A percentile compares a stretch with the other conserved stretches of the same genome.
These are phyloP conservation scores for Sarcodon aspratus DNA, from an alignment of 768 basidiomycete species.

Conservation along the genomic window DNA sequence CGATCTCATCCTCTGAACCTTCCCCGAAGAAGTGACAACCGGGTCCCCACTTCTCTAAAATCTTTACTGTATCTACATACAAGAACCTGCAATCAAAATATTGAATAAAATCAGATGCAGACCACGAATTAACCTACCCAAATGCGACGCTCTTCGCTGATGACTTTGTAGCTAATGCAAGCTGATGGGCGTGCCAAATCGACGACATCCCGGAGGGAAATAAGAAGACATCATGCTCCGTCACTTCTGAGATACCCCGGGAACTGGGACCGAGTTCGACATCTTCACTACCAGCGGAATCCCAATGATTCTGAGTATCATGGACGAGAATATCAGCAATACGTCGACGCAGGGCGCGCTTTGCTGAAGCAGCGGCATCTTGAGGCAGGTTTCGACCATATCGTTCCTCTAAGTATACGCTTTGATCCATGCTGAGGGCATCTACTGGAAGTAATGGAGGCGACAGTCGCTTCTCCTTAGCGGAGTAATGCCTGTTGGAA, in stretches of 20 bases:
- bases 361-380: constrained; percentile 64
- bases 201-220: constrained; percentile 88
- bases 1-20: constrained; percentile 68
- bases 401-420: constrained; percentile 81
- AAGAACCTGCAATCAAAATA: constrained; percentile 53
- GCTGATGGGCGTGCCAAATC: constrained; percentile 84
- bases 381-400: constrained; percentile 87
- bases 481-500: constrained; percentile 49
- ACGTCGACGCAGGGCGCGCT: constrained; percentile 75
- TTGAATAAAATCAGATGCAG: background rate
- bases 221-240: constrained; percentile 83
- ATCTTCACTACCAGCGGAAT: constrained; percentile 32
- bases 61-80: constrained; percentile 90
- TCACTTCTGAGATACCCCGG: constrained; percentile 56
- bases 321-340: constrained; percentile 78
- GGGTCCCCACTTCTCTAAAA: constrained; percentile 92
- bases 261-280: constrained; percentile 48
- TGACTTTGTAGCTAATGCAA: constrained; percentile 42
- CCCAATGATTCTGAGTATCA: constrained; percentile 34
- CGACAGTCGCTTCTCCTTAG: constrained; percentile 17
- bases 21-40: constrained; percentile 84
- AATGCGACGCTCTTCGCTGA: constrained; percentile 84
- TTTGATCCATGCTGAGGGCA: constrained; percentile 47
- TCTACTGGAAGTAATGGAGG: constrained; percentile 20
- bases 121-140: constrained; percentile 44